Evolutionary conservation across 495 filamentous ascomycete genomes (phyloP).

Genomic region (Talaromyces stipitatus): DNA sequence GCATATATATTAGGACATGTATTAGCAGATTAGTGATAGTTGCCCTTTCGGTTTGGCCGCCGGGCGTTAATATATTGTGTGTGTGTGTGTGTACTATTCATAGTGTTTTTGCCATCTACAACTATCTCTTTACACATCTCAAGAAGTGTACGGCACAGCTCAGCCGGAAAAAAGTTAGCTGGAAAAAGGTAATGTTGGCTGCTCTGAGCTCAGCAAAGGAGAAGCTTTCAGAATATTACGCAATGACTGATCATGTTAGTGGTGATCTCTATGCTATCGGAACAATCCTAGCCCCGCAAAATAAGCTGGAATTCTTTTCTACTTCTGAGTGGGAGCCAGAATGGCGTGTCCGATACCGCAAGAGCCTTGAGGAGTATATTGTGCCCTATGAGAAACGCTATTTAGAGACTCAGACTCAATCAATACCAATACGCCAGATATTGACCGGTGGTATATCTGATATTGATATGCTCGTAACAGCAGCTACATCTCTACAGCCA

Average conservation of each 20-base stretch:
- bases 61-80: no score
- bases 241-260: slow-evolving; percentile 1
- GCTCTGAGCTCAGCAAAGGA: neutral
- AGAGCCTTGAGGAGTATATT: neutral
- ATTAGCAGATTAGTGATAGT: no score
- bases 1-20: no score
- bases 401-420: neutral
- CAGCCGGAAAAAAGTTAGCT: slow-evolving; percentile 5
- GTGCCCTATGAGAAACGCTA: neutral
- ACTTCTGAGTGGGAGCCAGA: no score
- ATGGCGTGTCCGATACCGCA: no score
- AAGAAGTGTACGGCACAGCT: slow-evolving; percentile 6
- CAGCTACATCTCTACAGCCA: neutral
- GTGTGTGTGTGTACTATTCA: no score
- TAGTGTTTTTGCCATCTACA: slow-evolving; percentile 12
- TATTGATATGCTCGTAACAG: neutral
- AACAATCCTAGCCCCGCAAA: no score
- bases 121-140: slow-evolving; percentile 9
- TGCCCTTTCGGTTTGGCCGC: no score
- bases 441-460: neutral
- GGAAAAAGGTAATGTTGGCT: slow-evolving; percentile 11
- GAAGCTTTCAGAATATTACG: slow-evolving; percentile 15
- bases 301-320: no score
- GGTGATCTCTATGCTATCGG: slow-evolving; percentile 15
- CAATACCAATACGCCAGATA: neutral